phyloP scores from a whole-genome alignment of 2,329 filamentous ascomycete genomes.

The Hypoxylon sp. region DNA sequence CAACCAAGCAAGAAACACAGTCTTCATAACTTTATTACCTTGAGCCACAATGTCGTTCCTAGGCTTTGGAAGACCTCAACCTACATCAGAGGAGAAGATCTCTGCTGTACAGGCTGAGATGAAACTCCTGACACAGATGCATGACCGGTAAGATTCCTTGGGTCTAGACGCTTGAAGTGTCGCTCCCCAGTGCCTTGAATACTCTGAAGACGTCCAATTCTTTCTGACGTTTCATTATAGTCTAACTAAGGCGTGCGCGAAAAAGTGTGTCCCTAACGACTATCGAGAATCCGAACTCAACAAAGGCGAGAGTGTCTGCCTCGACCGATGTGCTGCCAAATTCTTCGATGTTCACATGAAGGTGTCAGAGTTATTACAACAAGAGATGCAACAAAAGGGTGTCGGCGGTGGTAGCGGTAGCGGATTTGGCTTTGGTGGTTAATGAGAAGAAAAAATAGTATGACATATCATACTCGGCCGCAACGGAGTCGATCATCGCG shows the following conservation, averaged over 20 bases:
- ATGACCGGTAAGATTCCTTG: conserved; percentile 82
- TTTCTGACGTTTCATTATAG: conserved; percentile 61
- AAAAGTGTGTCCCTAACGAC: conserved; percentile 91
- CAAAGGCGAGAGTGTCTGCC: conserved; percentile 98
- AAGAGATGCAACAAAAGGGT: conserved; percentile 79
- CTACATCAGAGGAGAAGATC: conserved; percentile 97
- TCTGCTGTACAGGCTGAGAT: conserved; percentile 96
- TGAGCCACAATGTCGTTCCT: conserved; percentile 76
- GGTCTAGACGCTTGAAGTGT: not conserved
- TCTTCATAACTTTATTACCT: not conserved
- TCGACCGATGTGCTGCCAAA: conserved; percentile 97
- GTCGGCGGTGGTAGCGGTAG: conserved; percentile 68
- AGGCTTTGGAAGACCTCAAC: conserved; percentile 82
- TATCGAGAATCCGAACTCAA: conserved; percentile 98
- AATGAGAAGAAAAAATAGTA: conserved; percentile 13
- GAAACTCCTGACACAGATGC: conserved; percentile 98
- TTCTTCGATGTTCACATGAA: conserved; percentile 99
- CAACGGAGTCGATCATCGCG: not conserved
- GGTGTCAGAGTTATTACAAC: conserved; percentile 96
- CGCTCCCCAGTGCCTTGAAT: not conserved
- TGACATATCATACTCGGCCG: conserved; percentile 7
- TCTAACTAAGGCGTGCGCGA: conserved; percentile 88
- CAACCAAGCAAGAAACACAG: conserved; percentile 10
- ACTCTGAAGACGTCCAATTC: not conserved
- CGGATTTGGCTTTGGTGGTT: conserved; percentile 62